Conservation (phyloP, 176 grass and related monocot species). For the Tillandsia fasciculata region DNA sequence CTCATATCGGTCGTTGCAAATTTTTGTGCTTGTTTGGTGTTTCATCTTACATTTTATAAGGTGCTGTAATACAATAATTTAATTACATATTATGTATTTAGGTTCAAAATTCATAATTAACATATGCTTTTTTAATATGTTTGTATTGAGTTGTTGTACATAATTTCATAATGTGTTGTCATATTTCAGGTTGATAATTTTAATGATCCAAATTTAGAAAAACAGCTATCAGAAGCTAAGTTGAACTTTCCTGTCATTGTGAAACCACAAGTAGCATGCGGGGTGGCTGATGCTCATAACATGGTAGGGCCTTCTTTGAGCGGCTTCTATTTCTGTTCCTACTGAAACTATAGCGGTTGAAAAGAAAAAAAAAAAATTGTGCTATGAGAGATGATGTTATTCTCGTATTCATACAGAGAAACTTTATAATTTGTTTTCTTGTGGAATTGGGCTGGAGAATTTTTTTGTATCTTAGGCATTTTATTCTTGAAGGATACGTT, state of each 20-base stretch:
- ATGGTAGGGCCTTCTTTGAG: conserved; percentile 48
- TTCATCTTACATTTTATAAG: too few relatives aligned
- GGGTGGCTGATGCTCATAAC: conserved; percentile 87
- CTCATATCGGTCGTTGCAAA: too few relatives aligned
- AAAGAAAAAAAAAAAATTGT: too few relatives aligned
- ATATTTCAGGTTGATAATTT: conserved; percentile 49
- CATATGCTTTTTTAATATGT: background rate
- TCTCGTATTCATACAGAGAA: too few relatives aligned
- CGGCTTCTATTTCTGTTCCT: conserved; percentile 11
- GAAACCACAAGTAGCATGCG: conserved; percentile 95
- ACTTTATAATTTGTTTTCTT: too few relatives aligned
- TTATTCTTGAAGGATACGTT: too few relatives aligned
- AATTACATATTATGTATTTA: background rate
- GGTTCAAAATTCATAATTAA: background rate
- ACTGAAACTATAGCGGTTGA: too few relatives aligned
- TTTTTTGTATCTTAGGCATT: too few relatives aligned
- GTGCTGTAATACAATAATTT: too few relatives aligned
- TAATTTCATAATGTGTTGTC: conserved; percentile 12
- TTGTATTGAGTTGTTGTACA: background rate
- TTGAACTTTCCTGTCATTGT: conserved; percentile 84
- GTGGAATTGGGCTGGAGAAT: background rate
- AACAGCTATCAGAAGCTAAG: conserved; percentile 50
- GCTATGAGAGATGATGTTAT: too few relatives aligned
- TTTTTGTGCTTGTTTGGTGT: too few relatives aligned
- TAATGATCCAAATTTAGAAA: conserved; percentile 35